These are phyloP conservation scores for Mycena vitilis DNA, from an alignment of 768 basidiomycete genomes.

Conservation along the genomic window DNA sequence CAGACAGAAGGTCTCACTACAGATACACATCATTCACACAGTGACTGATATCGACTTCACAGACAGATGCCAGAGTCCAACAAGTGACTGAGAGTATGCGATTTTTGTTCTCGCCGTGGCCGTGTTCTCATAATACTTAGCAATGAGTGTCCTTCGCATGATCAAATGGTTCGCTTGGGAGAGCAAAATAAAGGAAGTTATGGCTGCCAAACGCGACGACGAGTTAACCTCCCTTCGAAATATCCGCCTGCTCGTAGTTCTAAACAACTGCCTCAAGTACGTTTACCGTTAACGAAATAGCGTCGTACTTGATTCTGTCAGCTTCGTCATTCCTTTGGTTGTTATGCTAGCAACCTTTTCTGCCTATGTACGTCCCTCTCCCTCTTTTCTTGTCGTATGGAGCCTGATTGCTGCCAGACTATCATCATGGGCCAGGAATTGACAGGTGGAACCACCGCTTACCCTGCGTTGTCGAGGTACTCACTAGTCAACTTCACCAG, in stretches of 20 bases:
- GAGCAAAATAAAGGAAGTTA: constrained; percentile 55
- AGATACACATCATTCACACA: too few relatives aligned
- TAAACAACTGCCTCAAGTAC: constrained; percentile 54
- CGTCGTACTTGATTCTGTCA: constrained; percentile 33
- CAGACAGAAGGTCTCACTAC: constrained; percentile 38
- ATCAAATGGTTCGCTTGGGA: constrained; percentile 66
- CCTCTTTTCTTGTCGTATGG: background rate
- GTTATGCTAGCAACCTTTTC: constrained; percentile 60
- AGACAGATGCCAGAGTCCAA: constrained; percentile 63
- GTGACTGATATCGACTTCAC: constrained; percentile 41
- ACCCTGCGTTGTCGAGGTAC: constrained; percentile 6
- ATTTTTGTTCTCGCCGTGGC: constrained; percentile 43
- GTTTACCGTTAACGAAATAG: constrained; percentile 21
- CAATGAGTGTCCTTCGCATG: constrained; percentile 57
- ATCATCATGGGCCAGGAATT: constrained; percentile 36
- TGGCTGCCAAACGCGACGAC: constrained; percentile 57
- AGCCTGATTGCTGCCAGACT: constrained; percentile 3
- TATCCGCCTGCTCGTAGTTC: constrained; percentile 52
- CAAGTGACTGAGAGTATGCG: constrained; percentile 56
- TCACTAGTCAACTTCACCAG: constrained; percentile 4
- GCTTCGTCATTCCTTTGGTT: constrained; percentile 60
- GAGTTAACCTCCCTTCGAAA: constrained; percentile 59
- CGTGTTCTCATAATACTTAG: constrained; percentile 46
- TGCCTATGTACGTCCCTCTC: constrained; percentile 56
- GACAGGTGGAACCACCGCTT: constrained; percentile 4